Base-by-base conservation (phyloP, 2,329 filamentous ascomycete genomes). In the Aspergillus ochraceoroseus region DNA sequence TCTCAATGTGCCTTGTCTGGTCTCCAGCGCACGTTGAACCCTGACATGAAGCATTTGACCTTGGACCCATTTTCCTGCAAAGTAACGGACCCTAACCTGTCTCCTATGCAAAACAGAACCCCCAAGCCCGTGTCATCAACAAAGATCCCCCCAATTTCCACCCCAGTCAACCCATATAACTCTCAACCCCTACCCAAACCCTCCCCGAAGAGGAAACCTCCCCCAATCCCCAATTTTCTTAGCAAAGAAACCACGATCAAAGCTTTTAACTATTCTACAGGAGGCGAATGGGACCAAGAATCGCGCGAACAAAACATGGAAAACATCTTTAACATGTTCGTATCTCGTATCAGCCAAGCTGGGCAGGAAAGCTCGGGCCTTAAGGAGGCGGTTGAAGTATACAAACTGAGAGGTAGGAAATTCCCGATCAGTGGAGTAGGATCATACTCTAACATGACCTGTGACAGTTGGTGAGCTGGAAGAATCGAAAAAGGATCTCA, bases 221-320 rank as follows among this genome's bases (percentile, higher is more conserved):
- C 47, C 31, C 54, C 53, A 37, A 41, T 76, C 50, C 62, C 61
- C 9, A 55, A 61, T 1, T 89, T 75, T 70, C 71, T 90, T 56
- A 82, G 76, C 51, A 84, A 81, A 70, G 70, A 82, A 72, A 87
- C 88, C 80, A 83, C 86, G 74, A 68, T 65, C 66, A 70, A 76
- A 86, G 84, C 77, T 56, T 61, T 61, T 63, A 53, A 63, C 56
- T 48, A 38, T 46, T 43, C 32, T 53, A 38, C 54, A 63, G 61
- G 56, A 41, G 46, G 51, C 38, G 59, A 59, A 20, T 90, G 83
- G 76, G 87, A 95, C 61, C 80, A 88, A 51, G 82, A 88, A 54
- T 78, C 78, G 46, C 80, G 83, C 49, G 76, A 95, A 52, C 80
- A 82, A 48, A 76, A 80, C 44, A 82, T 95, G 67, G 86, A 94